A percentile compares a stretch with the other conserved stretches of the same genome.
phyloP scores from a whole-genome alignment of 139 green algal species.

The Zygnema cylindricum region DNA sequence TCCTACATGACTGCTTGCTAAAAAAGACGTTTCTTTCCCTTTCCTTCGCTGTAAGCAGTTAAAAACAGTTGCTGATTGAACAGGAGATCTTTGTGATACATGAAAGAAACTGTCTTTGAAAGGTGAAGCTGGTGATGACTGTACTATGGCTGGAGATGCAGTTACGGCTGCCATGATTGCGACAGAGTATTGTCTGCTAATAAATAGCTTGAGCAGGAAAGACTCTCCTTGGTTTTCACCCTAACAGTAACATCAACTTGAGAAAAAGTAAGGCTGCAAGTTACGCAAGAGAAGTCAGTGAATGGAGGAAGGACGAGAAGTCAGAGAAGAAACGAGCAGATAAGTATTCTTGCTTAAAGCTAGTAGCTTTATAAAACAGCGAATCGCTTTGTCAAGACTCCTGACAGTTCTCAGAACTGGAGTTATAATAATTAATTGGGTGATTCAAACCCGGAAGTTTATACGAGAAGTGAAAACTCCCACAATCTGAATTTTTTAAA shows the following conservation, averaged over 20 bases:
- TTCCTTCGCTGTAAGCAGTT: not conserved
- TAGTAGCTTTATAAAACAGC: no score
- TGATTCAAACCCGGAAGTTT: not conserved
- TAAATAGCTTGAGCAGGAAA: no score
- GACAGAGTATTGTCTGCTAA: no score
- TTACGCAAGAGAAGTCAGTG: no score
- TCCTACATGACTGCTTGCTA: not conserved
- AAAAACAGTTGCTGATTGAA: not conserved
- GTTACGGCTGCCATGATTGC: not conserved
- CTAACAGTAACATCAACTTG: not conserved
- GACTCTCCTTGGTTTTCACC: not conserved
- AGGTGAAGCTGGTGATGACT: not conserved
- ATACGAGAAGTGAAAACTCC: no score
- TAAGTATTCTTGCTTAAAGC: no score
- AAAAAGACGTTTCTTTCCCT: not conserved
- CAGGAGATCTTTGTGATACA: not conserved
- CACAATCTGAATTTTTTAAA: no score
- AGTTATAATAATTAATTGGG: no score
- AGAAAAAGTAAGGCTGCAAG: not conserved
- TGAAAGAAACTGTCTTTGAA: not conserved
- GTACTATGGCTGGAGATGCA: not conserved
- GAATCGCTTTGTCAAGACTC: no score
- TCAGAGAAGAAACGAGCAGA: not conserved
- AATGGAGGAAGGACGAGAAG: not conserved
- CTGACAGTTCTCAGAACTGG: no score